Conservation (phyloP, 495 filamentous ascomycete species). For the Pseudotulostoma volvatum region DNA sequence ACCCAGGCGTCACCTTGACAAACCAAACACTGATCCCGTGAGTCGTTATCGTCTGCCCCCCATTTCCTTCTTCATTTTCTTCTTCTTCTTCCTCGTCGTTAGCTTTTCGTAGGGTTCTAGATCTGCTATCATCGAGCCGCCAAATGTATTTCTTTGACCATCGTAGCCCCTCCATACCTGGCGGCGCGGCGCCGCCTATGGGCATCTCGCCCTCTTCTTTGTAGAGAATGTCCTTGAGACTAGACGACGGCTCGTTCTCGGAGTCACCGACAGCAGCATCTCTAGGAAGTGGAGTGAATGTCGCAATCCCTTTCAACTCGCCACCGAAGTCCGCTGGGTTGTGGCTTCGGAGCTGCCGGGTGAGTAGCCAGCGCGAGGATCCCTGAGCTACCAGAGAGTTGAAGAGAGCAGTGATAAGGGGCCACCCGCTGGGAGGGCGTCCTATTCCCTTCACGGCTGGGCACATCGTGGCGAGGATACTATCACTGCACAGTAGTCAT, state of each 20-base stretch:
- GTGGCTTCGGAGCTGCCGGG: slow-evolving; percentile 26
- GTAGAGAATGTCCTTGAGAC: slow-evolving; percentile 22
- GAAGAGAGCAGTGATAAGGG: background rate
- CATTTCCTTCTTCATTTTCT: background rate
- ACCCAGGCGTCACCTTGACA: slow-evolving; percentile 25
- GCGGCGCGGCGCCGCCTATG: slow-evolving; percentile 4
- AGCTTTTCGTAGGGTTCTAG: background rate
- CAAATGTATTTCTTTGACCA: slow-evolving; percentile 35
- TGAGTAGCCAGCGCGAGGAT: slow-evolving; percentile 21
- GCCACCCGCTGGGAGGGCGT: too few relatives aligned
- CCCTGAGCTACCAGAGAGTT: slow-evolving; percentile 9
- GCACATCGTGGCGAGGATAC: too few relatives aligned
- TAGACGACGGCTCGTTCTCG: background rate
- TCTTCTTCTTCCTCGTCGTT: background rate
- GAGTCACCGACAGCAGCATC: background rate
- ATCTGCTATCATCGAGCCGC: slow-evolving; percentile 13
- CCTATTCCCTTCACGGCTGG: too few relatives aligned
- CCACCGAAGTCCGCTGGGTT: slow-evolving; percentile 28
- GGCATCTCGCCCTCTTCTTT: slow-evolving; percentile 30
- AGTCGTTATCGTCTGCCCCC: background rate
- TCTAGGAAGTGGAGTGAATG: slow-evolving; percentile 17
- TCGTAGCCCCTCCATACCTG: slow-evolving; percentile 13
- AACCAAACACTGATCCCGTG: slow-evolving; percentile 30
- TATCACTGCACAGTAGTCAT: too few relatives aligned
- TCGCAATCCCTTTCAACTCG: slow-evolving; percentile 24